Evolutionary conservation across 768 basidiomycete genomes (phyloP).

Genomic region (Lyophyllum shimeji): DNA sequence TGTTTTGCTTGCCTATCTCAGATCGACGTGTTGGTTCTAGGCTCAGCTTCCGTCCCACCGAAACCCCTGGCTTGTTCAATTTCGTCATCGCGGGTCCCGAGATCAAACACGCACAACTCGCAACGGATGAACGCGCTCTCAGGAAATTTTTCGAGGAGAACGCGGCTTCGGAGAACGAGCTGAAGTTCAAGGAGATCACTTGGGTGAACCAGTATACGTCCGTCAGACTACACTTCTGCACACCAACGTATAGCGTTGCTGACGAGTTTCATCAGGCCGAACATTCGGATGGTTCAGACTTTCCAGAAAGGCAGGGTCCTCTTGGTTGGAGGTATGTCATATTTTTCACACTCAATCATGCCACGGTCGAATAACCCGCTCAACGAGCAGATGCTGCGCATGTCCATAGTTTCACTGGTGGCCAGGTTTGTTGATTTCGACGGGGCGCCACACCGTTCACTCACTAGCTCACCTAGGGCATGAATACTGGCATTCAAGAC

Average conservation of each 20-base stretch:
- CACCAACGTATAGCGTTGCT: too few relatives aligned
- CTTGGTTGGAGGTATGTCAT: conserved; percentile 41
- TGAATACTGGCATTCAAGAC: conserved; percentile 26
- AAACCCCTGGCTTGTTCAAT: conserved; percentile 28
- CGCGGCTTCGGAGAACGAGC: conserved; percentile 19
- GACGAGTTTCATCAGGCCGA: conserved; percentile 31
- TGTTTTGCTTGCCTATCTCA: background rate
- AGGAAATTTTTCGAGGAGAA: conserved; percentile 20
- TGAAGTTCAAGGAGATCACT: conserved; percentile 25
- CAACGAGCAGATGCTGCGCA: conserved; percentile 45
- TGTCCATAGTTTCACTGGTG: conserved; percentile 44
- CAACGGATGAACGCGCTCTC: conserved; percentile 31
- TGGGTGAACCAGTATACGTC: conserved; percentile 30
- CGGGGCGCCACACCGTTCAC: background rate
- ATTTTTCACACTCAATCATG: background rate
- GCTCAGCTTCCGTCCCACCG: conserved; percentile 32
- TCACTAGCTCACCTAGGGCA: background rate
- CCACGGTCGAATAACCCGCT: background rate
- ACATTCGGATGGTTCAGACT: conserved; percentile 46
- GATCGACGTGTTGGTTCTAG: conserved; percentile 9
- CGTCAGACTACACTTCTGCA: background rate
- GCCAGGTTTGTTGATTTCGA: conserved; percentile 24
- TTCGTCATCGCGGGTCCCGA: conserved; percentile 27
- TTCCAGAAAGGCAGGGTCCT: conserved; percentile 45
- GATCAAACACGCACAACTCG: conserved; percentile 19